Conservation (phyloP, 1,139 yeast genomes). For the Candida sp. region DNA sequence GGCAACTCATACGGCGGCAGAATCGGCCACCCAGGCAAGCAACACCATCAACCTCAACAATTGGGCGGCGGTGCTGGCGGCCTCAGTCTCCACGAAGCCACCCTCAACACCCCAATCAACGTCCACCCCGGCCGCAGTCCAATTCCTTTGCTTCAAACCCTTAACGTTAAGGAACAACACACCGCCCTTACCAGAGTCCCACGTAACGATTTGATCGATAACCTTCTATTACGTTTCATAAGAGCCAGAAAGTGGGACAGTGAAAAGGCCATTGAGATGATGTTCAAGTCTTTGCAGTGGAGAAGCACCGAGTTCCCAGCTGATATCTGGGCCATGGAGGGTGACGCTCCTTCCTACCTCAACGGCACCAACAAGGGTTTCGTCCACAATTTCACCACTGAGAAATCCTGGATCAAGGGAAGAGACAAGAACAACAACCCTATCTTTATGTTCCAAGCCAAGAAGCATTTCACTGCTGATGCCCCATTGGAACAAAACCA, state of each 20-base stretch:
- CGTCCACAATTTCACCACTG: conserved; percentile 39
- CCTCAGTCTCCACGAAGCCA: conserved; percentile 10
- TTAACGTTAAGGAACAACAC: conserved; percentile 31
- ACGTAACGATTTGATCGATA: conserved; percentile 42
- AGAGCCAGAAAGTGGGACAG: conserved; percentile 49
- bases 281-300: conserved; percentile 43
- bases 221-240: conserved; percentile 37
- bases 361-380: conserved; percentile 37
- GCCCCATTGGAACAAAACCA: conserved; percentile 42
- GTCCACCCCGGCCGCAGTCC: conserved; percentile 22
- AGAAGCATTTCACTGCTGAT: conserved; percentile 42
- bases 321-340: conserved; percentile 38
- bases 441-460: conserved; percentile 43
- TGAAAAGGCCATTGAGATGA: conserved; percentile 37
- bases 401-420: conserved; percentile 45
- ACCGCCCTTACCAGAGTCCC: conserved; percentile 21
- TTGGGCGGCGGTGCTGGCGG: conserved; percentile 5
- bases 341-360: conserved; percentile 42
- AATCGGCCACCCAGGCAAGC: conserved; percentile 12
- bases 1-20: conserved; percentile 15
- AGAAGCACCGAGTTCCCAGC: conserved; percentile 31
- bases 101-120: conserved; percentile 9
- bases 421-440: conserved; percentile 42
- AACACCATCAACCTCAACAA: conserved; percentile 5
- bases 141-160: conserved; percentile 23